Base-by-base conservation (phyloP, 2,329 filamentous ascomycete species). In the Monilinia laxa region DNA sequence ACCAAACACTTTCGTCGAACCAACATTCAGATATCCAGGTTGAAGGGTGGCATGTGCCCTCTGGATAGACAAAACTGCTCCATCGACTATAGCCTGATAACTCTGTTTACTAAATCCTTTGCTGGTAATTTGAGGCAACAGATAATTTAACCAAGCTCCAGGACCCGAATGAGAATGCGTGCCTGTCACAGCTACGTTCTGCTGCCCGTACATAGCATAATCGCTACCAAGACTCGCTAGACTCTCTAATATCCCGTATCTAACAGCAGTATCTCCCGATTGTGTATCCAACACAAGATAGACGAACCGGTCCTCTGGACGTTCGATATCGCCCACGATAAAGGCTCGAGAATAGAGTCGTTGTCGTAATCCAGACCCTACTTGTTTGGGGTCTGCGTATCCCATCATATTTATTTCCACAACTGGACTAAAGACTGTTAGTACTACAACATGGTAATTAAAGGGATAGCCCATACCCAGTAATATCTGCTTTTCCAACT, bases 161-260 rank as follows among this genome's bases (percentile, higher is more conserved):
- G 94, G 93, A 0, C 93, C 94, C 31, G 93, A 89, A 79, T 98
- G 94, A 35, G 91, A 95, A 77, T 98, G 94, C 0, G 94, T 98
- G 64, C 93, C 94, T 0, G 92, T 96, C 28, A 98, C 85, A 45
- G 94, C 94, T 47, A 97, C 80, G 75, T 97, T 98, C 72, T 90
- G 84, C 73, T 90, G 85, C 57, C 84, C 86, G 78, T 97, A 98
- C 38, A 89, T 79, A 1, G 85, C 81, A 76, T 93, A 97, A 3
- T 90, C 88, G 20, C 82, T 77, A 0, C 93, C 94, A 10, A 96
- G 80, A 0, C 80, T 81, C 51, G 82, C 80, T 11, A 98, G 81
- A 1, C 87, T 90, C 65, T 94, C 84, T 14, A 98, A 79, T 57
- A 97, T 92, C n/a, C 93, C 93, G 77, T 93, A 87, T 18, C 93